A percentile compares a stretch with the other conserved stretches of the same genome.
Conservation (phyloP, 768 basidiomycete species). For the Mycena sanguinolenta region DNA sequence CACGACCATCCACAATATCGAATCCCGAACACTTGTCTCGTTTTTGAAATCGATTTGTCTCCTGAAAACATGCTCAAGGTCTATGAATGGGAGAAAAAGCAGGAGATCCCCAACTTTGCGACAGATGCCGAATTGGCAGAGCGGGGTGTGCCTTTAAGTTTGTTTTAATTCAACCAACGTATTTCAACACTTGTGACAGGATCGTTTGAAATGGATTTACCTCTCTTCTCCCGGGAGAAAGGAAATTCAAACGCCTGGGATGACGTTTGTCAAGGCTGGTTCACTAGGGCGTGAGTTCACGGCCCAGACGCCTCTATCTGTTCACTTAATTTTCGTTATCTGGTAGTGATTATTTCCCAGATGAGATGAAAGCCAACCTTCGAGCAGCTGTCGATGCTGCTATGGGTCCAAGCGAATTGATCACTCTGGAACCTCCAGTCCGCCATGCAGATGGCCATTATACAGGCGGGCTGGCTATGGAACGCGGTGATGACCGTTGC, state of each 20-base stretch:
- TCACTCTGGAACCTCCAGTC: neutral
- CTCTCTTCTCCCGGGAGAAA: neutral
- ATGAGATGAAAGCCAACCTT: neutral
- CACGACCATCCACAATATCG: slow-evolving; percentile 3
- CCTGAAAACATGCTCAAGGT: neutral
- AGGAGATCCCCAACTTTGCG: neutral
- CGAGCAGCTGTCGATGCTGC: neutral
- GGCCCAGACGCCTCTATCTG: no score
- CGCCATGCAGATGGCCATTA: neutral
- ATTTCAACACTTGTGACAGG: no score
- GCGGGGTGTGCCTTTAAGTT: neutral
- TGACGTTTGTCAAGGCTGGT: slow-evolving; percentile 6
- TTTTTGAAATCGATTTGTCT: slow-evolving; percentile 1
- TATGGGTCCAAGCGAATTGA: neutral
- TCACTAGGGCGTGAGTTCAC: neutral
- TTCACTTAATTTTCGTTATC: no score
- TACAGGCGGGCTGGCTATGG: slow-evolving; percentile 11
- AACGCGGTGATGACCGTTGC: slow-evolving; percentile 17
- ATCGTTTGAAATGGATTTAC: neutral
- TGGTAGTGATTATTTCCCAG: no score
- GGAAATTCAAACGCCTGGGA: slow-evolving; percentile 5
- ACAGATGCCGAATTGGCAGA: neutral
- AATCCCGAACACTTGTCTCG: neutral
- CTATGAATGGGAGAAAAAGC: neutral
- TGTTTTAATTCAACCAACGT: no score